A percentile compares a stretch with the other conserved stretches of the same genome.
phyloP scores from a whole-genome alignment of 352 stramenopile species.

The Globisporangium cederbergense region DNA sequence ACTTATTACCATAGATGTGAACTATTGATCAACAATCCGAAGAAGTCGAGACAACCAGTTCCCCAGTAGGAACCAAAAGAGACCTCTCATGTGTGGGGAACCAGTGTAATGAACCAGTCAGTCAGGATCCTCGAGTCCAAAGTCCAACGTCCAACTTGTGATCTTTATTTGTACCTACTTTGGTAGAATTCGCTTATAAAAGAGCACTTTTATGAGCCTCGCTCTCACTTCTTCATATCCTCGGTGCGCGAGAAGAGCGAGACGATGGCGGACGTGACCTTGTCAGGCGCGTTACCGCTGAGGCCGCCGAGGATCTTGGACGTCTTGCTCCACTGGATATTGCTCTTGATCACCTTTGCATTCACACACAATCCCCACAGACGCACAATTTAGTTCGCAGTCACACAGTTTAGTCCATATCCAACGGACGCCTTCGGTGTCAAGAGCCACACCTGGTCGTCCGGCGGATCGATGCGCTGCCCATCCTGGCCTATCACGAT shows the following conservation, averaged over 20 bases:
- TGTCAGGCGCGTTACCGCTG: slow-evolving; percentile 30
- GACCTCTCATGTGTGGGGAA: neutral
- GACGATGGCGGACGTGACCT: slow-evolving; percentile 57
- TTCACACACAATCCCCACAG: slow-evolving; percentile 1
- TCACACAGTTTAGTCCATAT: neutral
- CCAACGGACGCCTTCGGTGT: neutral
- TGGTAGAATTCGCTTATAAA: neutral
- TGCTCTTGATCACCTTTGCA: slow-evolving; percentile 28
- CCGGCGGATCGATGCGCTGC: slow-evolving; percentile 20
- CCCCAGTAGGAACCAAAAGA: neutral
- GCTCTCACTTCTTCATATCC: slow-evolving; percentile 10
- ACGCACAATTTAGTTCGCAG: neutral
- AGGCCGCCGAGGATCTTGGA: slow-evolving; percentile 61
- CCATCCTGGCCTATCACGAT: slow-evolving; percentile 27
- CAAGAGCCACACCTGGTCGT: slow-evolving; percentile 21
- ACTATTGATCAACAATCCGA: neutral
- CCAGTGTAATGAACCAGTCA: neutral
- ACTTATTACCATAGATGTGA: slow-evolving; percentile 1
- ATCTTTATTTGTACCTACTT: neutral
- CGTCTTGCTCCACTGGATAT: slow-evolving; percentile 54
- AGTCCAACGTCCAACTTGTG: neutral
- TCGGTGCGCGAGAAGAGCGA: slow-evolving; percentile 37
- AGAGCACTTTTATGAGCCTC: neutral
- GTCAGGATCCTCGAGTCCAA: neutral
- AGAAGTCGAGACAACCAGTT: neutral